A percentile compares a stretch with the other conserved stretches of the same genome.
phyloP scores from a whole-genome alignment of 352 stramenopile species.

The Blastocystis sp. region DNA sequence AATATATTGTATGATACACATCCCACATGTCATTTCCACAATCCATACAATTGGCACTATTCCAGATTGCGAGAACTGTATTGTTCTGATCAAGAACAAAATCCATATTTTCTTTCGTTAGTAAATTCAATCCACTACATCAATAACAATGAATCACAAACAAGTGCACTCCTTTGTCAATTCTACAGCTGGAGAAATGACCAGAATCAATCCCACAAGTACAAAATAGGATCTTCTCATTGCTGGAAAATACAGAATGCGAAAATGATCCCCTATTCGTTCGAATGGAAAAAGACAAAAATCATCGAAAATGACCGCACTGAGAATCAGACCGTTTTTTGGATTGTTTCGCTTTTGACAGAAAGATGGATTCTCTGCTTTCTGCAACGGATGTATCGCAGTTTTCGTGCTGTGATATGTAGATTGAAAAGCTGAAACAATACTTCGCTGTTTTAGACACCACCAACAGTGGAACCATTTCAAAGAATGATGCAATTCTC shows the following conservation, averaged over 20 bases:
- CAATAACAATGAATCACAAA: not conserved
- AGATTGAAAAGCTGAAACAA: slow-evolving; percentile 46
- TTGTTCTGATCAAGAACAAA: slow-evolving; percentile 9
- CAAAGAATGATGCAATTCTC: slow-evolving; percentile 40
- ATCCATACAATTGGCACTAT: slow-evolving; percentile 17
- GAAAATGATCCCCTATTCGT: not conserved
- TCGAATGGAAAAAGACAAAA: slow-evolving; percentile 33
- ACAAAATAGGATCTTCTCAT: not conserved
- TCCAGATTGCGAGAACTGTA: slow-evolving; percentile 39
- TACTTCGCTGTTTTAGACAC: slow-evolving; percentile 52
- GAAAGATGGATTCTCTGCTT: slow-evolving; percentile 58
- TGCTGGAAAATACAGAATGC: not conserved
- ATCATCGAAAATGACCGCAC: not conserved
- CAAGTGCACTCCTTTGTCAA: slow-evolving; percentile 46
- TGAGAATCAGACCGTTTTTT: not conserved
- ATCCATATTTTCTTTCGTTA: slow-evolving; percentile 1
- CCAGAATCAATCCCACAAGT: not conserved
- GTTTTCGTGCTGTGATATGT: not conserved
- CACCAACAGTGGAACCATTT: not conserved
- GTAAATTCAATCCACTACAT: slow-evolving; percentile 38
- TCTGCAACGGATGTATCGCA: slow-evolving; percentile 18
- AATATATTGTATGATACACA: slow-evolving; percentile 36
- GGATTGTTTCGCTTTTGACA: not conserved
- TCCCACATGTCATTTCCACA: slow-evolving; percentile 34
- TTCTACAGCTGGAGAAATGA: not conserved